Conservation (phyloP, 768 basidiomycete species). For the Russula vinacea region DNA sequence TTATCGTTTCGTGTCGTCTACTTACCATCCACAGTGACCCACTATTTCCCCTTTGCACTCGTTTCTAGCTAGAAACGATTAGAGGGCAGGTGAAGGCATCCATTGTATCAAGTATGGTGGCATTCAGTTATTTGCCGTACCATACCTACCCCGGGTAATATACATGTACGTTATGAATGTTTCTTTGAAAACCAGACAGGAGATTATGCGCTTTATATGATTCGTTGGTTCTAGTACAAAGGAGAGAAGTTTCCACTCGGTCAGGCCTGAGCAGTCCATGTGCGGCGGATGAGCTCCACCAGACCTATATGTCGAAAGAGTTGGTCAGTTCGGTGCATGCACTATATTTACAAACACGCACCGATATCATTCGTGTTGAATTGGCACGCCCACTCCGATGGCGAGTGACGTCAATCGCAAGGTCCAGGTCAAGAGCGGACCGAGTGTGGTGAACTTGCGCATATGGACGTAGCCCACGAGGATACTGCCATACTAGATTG, state of each 20-base stretch:
- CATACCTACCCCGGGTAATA: background rate
- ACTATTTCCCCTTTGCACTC: no score
- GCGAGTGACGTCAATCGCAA: constrained; percentile 75
- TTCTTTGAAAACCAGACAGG: background rate
- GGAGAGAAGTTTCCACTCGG: background rate
- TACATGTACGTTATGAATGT: background rate
- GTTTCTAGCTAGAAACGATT: no score
- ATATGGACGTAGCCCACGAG: constrained; percentile 82
- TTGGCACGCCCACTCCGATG: constrained; percentile 82
- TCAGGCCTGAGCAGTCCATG: constrained; percentile 67
- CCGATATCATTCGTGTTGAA: constrained; percentile 99
- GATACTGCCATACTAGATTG: constrained; percentile 62
- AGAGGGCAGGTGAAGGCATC: no score
- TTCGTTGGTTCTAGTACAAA: constrained; percentile 8
- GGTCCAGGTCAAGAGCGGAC: constrained; percentile 66
- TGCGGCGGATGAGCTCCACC: no score
- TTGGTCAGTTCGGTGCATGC: background rate
- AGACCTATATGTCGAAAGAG: constrained; percentile 49
- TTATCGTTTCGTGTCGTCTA: no score
- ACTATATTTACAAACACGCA: constrained; percentile 41
- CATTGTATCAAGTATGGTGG: no score
- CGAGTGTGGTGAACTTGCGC: constrained; percentile 87
- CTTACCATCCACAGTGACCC: no score
- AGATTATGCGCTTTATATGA: background rate
- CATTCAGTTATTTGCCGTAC: background rate